A percentile compares a stretch with the other conserved stretches of the same genome.
Conservation (phyloP, 352 stramenopile genomes). For the Phytophthora multivora region DNA sequence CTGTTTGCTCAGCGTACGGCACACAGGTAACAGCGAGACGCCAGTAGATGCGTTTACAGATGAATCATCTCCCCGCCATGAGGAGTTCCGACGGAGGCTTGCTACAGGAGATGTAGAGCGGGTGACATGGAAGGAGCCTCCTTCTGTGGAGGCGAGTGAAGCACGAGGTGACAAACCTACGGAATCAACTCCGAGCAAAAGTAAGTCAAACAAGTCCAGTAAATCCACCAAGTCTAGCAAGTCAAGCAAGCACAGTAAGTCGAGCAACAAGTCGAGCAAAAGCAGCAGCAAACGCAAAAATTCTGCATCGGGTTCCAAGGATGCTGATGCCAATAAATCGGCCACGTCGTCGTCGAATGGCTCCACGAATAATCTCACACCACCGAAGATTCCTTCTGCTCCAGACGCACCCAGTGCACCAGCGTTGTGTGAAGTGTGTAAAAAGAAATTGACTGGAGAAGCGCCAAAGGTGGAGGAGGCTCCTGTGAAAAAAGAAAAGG, state of each 20-base stretch:
- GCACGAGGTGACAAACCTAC: slow-evolving; percentile 11
- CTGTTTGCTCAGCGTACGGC: slow-evolving; percentile 81
- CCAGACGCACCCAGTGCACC: slow-evolving; percentile 35
- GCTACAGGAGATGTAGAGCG: slow-evolving; percentile 66
- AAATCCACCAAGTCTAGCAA: slow-evolving; percentile 38
- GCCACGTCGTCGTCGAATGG: slow-evolving; percentile 22
- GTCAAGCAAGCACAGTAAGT: slow-evolving; percentile 29
- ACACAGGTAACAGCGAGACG: slow-evolving; percentile 36
- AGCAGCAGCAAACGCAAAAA: slow-evolving; percentile 33
- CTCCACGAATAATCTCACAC: slow-evolving; percentile 21
- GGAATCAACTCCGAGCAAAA: slow-evolving; percentile 23
- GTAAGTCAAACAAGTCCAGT: slow-evolving; percentile 32
- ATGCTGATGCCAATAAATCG: slow-evolving; percentile 20
- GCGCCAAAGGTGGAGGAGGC: slow-evolving; percentile 30
- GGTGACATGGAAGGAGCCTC: slow-evolving; percentile 77
- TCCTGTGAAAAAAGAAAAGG: slow-evolving; percentile 33
- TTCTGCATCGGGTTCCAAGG: slow-evolving; percentile 20
- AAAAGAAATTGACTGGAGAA: slow-evolving; percentile 61
- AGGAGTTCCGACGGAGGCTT: slow-evolving; percentile 77
- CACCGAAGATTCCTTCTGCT: slow-evolving; percentile 16
- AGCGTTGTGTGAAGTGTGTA: slow-evolving; percentile 61
- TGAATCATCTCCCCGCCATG: slow-evolving; percentile 46
- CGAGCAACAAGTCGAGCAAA: slow-evolving; percentile 32
- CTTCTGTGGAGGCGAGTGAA: slow-evolving; percentile 35
- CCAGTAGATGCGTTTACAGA: slow-evolving; percentile 55